Conservation (phyloP, 2,329 filamentous ascomycete genomes). For the Elsinoe ampelina region DNA sequence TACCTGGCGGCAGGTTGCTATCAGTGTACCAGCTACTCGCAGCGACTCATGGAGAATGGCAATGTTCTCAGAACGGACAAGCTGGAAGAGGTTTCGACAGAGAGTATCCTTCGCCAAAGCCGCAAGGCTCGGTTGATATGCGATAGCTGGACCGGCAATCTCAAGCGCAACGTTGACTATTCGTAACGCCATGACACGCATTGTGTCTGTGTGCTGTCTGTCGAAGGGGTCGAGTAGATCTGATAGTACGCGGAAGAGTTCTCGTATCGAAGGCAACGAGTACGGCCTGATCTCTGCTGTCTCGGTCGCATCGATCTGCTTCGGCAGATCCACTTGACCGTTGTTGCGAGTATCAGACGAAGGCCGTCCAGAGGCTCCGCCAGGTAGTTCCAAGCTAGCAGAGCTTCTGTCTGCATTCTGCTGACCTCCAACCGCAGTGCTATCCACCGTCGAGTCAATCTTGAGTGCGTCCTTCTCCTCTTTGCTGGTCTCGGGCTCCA, state of each 20-base stretch:
- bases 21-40: slow-evolving; percentile 78
- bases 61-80: slow-evolving; percentile 94
- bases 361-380: slow-evolving; percentile 9
- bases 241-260: slow-evolving; percentile 87
- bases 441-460: slow-evolving; percentile 55
- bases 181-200: slow-evolving; percentile 92
- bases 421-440: slow-evolving; percentile 12
- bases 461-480: slow-evolving; percentile 66
- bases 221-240: slow-evolving; percentile 91
- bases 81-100: slow-evolving; percentile 89
- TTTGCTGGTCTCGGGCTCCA: slow-evolving; percentile 56
- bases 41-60: slow-evolving; percentile 87
- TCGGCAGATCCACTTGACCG: slow-evolving; percentile 36
- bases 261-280: slow-evolving; percentile 84
- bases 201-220: slow-evolving; percentile 81
- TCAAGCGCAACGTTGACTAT: slow-evolving; percentile 97
- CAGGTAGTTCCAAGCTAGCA: slow-evolving; percentile 15
- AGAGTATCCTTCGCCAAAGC: slow-evolving; percentile 84
- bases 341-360: slow-evolving; percentile 20
- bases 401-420: slow-evolving; percentile 11
- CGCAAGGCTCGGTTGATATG: slow-evolving; percentile 80
- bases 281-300: slow-evolving; percentile 67
- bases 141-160: slow-evolving; percentile 90
- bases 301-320: slow-evolving; percentile 33
- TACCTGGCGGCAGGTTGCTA: slow-evolving; percentile 82